Evolutionary conservation across 2,329 filamentous ascomycete species (phyloP).

Genomic region (Parafenestella ontariensis): DNA sequence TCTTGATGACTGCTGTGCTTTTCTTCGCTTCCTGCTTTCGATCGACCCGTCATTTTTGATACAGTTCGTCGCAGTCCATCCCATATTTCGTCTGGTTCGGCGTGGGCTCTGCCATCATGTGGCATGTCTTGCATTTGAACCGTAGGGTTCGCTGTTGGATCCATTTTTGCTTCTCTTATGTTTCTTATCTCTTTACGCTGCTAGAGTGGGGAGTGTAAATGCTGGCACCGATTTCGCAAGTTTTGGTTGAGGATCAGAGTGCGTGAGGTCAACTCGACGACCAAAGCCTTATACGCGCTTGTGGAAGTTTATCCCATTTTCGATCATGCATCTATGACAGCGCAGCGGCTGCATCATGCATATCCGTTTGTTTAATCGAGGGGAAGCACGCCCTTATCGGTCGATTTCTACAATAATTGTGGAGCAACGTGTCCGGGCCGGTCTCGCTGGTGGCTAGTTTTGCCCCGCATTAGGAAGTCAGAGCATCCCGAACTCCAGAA

Average conservation of each 20-base stretch:
- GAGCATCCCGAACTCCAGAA: neutral
- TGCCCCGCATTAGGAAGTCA: neutral
- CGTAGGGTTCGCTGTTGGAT: slow-evolving; percentile 34
- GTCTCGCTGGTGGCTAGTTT: neutral
- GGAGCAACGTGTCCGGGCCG: neutral
- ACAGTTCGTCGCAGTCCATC: slow-evolving; percentile 24
- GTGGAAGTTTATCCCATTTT: slow-evolving; percentile 12
- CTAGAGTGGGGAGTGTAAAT: neutral
- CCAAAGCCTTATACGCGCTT: neutral
- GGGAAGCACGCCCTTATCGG: neutral
- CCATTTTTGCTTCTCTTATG: slow-evolving; percentile 25
- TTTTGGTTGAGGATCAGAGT: neutral
- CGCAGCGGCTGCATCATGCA: neutral
- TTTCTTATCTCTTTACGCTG: neutral
- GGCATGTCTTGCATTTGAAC: slow-evolving; percentile 32
- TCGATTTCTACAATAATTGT: no score
- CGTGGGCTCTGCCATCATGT: slow-evolving; percentile 7
- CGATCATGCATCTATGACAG: slow-evolving; percentile 1
- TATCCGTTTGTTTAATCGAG: neutral
- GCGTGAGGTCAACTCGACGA: neutral
- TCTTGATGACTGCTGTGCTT: slow-evolving; percentile 17
- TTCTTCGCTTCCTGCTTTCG: slow-evolving; percentile 20
- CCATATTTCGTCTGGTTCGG: slow-evolving; percentile 28
- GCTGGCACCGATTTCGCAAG: neutral
- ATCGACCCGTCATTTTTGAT: slow-evolving; percentile 29